phyloP scores from a whole-genome alignment of 1,284 basidiomycete genomes.

The Neonothopanus nambi region DNA sequence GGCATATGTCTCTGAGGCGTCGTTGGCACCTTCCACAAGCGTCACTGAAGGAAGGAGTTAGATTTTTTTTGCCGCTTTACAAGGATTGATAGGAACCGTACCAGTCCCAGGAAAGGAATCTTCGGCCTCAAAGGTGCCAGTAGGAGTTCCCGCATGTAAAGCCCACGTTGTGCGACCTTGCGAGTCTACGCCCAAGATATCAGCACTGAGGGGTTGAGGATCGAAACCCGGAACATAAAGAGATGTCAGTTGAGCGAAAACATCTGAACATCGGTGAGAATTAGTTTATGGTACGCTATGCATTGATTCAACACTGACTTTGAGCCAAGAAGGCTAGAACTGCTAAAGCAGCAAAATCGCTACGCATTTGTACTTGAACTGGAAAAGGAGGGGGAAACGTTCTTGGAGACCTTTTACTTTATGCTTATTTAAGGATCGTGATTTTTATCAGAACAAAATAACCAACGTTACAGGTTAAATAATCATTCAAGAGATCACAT shows the following conservation, averaged over 20 bases:
- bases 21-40: slow-evolving; percentile 17
- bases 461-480: too few species aligned
- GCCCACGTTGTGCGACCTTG: slow-evolving; percentile 44
- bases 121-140: slow-evolving; percentile 33
- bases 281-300: too few species aligned
- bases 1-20: slow-evolving; percentile 9
- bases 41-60: slow-evolving; percentile 13
- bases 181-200: slow-evolving; percentile 37
- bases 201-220: slow-evolving; percentile 41
- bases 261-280: slow-evolving; percentile 3
- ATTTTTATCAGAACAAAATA: too few species aligned
- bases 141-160: slow-evolving; percentile 32
- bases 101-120: slow-evolving; percentile 36
- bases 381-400: too few species aligned
- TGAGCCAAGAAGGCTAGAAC: too few species aligned
- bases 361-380: too few species aligned
- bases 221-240: slow-evolving; percentile 48
- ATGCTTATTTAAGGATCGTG: too few species aligned
- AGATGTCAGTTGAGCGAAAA: slow-evolving; percentile 29
- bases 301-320: too few species aligned
- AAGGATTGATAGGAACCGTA: slow-evolving; percentile 20
- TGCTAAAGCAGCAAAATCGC: too few species aligned
- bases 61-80: not conserved
- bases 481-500: too few species aligned
- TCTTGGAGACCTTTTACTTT: too few species aligned